phyloP scores from a whole-genome alignment of 2,329 filamentous ascomycete species.

The Fusarium citri region DNA sequence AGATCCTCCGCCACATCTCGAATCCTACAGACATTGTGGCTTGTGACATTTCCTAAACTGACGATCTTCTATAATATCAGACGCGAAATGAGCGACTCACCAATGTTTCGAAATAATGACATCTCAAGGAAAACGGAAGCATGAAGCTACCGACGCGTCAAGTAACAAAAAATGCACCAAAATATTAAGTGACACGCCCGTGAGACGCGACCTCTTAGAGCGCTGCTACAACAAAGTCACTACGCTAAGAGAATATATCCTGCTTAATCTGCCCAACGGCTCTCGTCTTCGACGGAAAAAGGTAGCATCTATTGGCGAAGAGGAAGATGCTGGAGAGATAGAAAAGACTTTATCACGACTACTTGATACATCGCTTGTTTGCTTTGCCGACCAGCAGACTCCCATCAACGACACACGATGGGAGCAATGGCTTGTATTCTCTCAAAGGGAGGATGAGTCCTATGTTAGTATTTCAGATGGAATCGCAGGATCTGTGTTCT shows the following conservation, averaged over 20 bases:
- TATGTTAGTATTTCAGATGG: conserved; percentile 64
- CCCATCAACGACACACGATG: conserved; percentile 56
- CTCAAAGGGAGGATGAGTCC: conserved; percentile 71
- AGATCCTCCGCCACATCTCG: conserved; percentile 25
- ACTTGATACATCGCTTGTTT: conserved; percentile 78
- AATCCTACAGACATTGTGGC: conserved; percentile 7
- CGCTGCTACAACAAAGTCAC: conserved; percentile 75
- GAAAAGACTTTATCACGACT: conserved; percentile 64
- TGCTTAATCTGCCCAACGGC: conserved; percentile 72
- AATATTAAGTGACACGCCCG: conserved; percentile 31
- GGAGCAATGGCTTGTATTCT: conserved; percentile 70
- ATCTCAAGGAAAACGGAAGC: conserved; percentile 46
- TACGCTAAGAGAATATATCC: conserved; percentile 77
- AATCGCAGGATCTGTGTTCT: conserved; percentile 59
- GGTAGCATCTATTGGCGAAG: conserved; percentile 59
- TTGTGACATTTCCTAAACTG: neutral
- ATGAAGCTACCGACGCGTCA: conserved; percentile 40
- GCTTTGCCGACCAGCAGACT: conserved; percentile 54
- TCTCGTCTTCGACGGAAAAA: conserved; percentile 73
- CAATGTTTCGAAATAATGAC: conserved; percentile 39
- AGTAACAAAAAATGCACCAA: conserved; percentile 23
- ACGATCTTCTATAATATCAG: neutral
- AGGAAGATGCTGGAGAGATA: conserved; percentile 41
- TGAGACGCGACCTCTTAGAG: conserved; percentile 72
- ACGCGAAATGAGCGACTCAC: conserved; percentile 24